Percentiles rank a stretch among this genome's conserved stretches.
These are phyloP conservation scores for Telopea speciosissima DNA, from an alignment of 177 flowering plant genomes.

Conservation along the genomic window DNA sequence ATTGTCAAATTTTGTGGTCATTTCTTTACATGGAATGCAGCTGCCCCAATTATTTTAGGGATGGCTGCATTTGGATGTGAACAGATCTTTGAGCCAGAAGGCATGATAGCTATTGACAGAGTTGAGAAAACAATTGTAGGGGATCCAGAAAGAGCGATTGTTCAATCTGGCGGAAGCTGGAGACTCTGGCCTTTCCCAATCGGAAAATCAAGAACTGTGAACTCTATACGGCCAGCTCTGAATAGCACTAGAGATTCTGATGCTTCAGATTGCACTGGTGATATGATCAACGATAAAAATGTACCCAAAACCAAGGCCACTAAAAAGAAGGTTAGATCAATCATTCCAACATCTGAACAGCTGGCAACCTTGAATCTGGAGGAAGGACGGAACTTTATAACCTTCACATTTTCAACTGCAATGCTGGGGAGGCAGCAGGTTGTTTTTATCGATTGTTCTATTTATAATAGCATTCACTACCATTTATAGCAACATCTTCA, in stretches of 20 bases:
- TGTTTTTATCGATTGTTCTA: neutral
- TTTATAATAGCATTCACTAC: constrained; percentile 12
- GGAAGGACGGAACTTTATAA: constrained; percentile 69
- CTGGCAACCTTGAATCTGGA: constrained; percentile 73
- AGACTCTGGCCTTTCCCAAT: constrained; percentile 65
- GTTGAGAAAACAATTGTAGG: constrained; percentile 37
- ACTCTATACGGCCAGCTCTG: constrained; percentile 17
- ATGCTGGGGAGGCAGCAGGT: constrained; percentile 96
- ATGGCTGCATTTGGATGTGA: constrained; percentile 28
- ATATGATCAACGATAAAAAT: constrained; percentile 16
- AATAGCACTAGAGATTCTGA: constrained; percentile 15
- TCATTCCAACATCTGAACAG: constrained; percentile 79
- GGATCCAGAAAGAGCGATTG: constrained; percentile 31
- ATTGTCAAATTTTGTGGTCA: constrained; percentile 41
- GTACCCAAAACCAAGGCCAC: constrained; percentile 14
- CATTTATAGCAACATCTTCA: neutral
- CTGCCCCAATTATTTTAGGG: constrained; percentile 30
- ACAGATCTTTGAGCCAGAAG: constrained; percentile 29
- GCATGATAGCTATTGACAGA: constrained; percentile 40
- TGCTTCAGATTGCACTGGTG: constrained; percentile 21
- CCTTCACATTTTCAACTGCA: constrained; percentile 82
- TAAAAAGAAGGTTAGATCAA: constrained; percentile 39
- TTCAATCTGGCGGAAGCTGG: constrained; percentile 50
- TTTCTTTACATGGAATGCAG: constrained; percentile 49
- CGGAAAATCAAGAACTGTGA: constrained; percentile 37